Evolutionary conservation across 2,329 filamentous ascomycete species (phyloP).

Genomic region (Metarhizium album): DNA sequence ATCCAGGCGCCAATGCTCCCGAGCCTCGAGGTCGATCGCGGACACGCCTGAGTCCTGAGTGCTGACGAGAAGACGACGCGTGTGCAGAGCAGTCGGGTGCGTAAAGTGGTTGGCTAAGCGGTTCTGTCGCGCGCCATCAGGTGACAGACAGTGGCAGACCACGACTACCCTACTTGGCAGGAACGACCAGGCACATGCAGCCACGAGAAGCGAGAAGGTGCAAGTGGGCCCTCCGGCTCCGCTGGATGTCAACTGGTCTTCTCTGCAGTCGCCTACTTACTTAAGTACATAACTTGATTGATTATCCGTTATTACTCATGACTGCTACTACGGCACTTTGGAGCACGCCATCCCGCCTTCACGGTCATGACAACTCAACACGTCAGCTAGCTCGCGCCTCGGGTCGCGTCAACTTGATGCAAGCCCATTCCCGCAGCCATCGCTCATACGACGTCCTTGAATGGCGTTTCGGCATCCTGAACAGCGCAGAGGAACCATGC

Average conservation of each 20-base stretch:
- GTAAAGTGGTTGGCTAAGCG: neutral
- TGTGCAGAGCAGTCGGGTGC: neutral
- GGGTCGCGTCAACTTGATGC: neutral
- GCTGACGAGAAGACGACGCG: neutral
- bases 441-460: neutral
- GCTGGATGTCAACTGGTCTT: too few species aligned
- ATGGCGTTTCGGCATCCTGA: neutral
- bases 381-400: neutral
- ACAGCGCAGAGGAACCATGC: slow-evolving; percentile 1
- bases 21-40: neutral
- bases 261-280: too few species aligned
- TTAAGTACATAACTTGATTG: too few species aligned
- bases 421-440: too few species aligned
- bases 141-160: slow-evolving; percentile 10
- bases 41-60: too few species aligned
- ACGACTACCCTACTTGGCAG: neutral
- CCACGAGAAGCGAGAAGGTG: too few species aligned
- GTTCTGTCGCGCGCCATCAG: slow-evolving; percentile 15
- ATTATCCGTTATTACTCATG: too few species aligned
- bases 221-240: too few species aligned
- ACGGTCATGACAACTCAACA: neutral
- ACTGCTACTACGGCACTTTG: too few species aligned
- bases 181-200: too few species aligned
- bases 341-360: neutral
- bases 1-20: too few species aligned